A percentile compares a stretch with the other conserved stretches of the same genome.
Evolutionary conservation across 2,329 filamentous ascomycete species (phyloP).

Genomic region (Hypoxylon sp.): DNA sequence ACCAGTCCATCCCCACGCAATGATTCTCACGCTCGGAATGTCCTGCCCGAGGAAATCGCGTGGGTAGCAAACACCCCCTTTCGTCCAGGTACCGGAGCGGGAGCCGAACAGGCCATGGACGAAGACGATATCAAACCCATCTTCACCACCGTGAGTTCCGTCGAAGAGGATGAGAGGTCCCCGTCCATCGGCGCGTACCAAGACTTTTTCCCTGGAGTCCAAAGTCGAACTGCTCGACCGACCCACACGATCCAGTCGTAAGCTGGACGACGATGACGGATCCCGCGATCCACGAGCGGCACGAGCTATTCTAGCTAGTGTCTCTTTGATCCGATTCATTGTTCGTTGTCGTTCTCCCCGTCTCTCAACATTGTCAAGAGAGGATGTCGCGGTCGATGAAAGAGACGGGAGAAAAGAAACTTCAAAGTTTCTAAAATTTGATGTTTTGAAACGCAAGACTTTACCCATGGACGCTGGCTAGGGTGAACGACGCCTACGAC

Average conservation of each 20-base stretch:
- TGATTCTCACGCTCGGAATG: slow-evolving; percentile 48
- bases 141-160: slow-evolving; percentile 45
- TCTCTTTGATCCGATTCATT: slow-evolving; percentile 54
- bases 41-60: slow-evolving; percentile 53
- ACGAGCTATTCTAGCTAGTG: slow-evolving; percentile 52
- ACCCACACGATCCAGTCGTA: slow-evolving; percentile 51
- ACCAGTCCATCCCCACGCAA: slow-evolving; percentile 53
- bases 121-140: slow-evolving; percentile 52
- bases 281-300: slow-evolving; percentile 50
- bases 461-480: slow-evolving; percentile 27
- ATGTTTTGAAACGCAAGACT: slow-evolving; percentile 37
- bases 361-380: slow-evolving; percentile 37
- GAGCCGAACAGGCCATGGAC: slow-evolving; percentile 53
- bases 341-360: slow-evolving; percentile 44
- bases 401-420: slow-evolving; percentile 11
- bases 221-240: slow-evolving; percentile 51
- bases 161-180: slow-evolving; percentile 51
- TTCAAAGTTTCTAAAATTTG: slow-evolving; percentile 28
- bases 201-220: slow-evolving; percentile 49
- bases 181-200: slow-evolving; percentile 48
- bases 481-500: slow-evolving; percentile 31
- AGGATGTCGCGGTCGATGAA: slow-evolving; percentile 5
- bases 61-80: slow-evolving; percentile 52
- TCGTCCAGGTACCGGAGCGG: slow-evolving; percentile 49
- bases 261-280: slow-evolving; percentile 39